These are phyloP conservation scores for Odontarrhena argentea DNA, from an alignment of 345 rosid genomes.

Conservation along the genomic window DNA sequence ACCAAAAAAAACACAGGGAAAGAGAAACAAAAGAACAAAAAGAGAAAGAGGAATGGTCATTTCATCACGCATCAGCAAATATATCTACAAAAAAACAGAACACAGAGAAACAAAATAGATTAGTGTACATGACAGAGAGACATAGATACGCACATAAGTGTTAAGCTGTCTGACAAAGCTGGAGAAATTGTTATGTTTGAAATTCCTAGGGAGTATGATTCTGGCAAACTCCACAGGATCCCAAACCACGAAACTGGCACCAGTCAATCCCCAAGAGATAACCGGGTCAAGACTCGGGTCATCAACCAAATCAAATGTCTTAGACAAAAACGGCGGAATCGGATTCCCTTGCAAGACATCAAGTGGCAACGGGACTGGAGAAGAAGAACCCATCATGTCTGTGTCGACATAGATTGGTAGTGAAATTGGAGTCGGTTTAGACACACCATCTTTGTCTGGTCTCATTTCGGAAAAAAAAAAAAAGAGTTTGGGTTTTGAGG, in stretches of 20 bases:
- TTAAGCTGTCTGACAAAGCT: slow-evolving; percentile 96
- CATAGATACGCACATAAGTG: slow-evolving; percentile 84
- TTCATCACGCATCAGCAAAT: slow-evolving; percentile 7
- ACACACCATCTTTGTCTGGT: slow-evolving; percentile 36
- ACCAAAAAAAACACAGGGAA: not conserved
- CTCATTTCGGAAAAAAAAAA: slow-evolving; percentile 34
- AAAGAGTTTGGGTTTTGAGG: not conserved
- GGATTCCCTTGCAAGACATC: slow-evolving; percentile 63
- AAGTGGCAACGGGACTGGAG: slow-evolving; percentile 59
- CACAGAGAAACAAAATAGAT: slow-evolving; percentile 37
- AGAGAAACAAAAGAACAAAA: slow-evolving; percentile 22
- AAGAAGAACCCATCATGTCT: slow-evolving; percentile 35
- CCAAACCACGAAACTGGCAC: slow-evolving; percentile 89
- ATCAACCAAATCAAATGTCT: slow-evolving; percentile 88
- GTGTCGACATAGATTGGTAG: slow-evolving; percentile 39
- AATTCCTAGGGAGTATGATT: slow-evolving; percentile 72
- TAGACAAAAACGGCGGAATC: slow-evolving; percentile 76
- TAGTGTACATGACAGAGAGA: slow-evolving; percentile 29
- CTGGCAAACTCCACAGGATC: slow-evolving; percentile 83
- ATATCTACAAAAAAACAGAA: slow-evolving; percentile 33
- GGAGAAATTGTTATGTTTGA: slow-evolving; percentile 98
- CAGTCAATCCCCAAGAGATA: slow-evolving; percentile 79
- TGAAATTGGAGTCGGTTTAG: slow-evolving; percentile 39
- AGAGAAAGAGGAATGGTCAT: not conserved
- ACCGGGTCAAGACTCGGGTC: slow-evolving; percentile 73